These are phyloP conservation scores for Colletotrichum orbiculare DNA, from an alignment of 2,329 filamentous ascomycete genomes.

Conservation along the genomic window DNA sequence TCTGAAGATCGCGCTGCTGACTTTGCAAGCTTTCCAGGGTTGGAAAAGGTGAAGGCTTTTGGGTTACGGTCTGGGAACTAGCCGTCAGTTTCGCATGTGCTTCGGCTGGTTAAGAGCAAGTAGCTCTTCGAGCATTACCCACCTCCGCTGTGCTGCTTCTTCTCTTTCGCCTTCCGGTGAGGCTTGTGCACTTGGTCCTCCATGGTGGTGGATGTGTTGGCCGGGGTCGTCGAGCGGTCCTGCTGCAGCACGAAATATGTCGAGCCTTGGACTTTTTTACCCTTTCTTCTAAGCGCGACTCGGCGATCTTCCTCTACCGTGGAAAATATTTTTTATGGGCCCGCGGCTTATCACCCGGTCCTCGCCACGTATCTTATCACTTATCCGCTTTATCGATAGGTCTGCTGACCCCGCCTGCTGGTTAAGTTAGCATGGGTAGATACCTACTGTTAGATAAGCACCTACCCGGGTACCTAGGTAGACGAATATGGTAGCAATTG, in stretches of 20 bases:
- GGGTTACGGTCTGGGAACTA: slow-evolving; percentile 75
- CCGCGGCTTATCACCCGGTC: not conserved
- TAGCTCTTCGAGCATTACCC: slow-evolving; percentile 37
- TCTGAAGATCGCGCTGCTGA: slow-evolving; percentile 79
- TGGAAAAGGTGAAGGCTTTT: slow-evolving; percentile 88
- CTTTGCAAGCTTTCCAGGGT: slow-evolving; percentile 82
- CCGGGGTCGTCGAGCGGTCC: slow-evolving; percentile 5
- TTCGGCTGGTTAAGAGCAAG: slow-evolving; percentile 38
- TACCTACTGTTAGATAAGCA: not conserved
- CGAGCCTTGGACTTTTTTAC: slow-evolving; percentile 14
- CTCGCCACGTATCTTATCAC: slow-evolving; percentile 25
- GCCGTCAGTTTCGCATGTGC: not conserved
- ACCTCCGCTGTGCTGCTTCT: slow-evolving; percentile 76
- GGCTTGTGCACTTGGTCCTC: slow-evolving; percentile 86
- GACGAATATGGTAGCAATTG: not conserved
- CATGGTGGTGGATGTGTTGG: slow-evolving; percentile 61
- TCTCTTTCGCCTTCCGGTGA: slow-evolving; percentile 89
- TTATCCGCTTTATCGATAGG: slow-evolving; percentile 9
- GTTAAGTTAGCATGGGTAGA: not conserved
- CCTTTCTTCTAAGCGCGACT: slow-evolving; percentile 21
- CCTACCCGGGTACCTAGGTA: not conserved
- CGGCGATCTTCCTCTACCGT: slow-evolving; percentile 2
- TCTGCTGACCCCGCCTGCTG: too few relatives aligned
- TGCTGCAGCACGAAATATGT: slow-evolving; percentile 20
- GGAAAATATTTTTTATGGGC: slow-evolving; percentile 34